phyloP scores from a whole-genome alignment of 257 asterid species.

The Solanum sejunctum region DNA sequence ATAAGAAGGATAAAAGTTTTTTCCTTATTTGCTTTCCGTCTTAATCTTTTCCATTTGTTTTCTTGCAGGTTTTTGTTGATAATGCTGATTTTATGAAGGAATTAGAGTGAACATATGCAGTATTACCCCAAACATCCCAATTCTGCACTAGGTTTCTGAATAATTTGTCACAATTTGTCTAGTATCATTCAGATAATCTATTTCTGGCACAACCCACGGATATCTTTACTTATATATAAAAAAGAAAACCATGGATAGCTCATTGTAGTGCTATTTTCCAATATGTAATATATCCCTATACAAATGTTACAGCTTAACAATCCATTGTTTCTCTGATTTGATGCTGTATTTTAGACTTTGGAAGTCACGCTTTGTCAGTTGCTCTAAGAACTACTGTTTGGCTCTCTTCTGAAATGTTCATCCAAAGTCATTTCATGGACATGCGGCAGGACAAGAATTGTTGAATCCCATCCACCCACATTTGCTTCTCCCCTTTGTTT shows the following conservation, averaged over 20 bases:
- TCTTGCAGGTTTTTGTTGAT: constrained; percentile 40
- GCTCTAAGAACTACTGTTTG: background rate
- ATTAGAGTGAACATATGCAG: constrained; percentile 14
- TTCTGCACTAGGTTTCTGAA: background rate
- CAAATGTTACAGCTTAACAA: background rate
- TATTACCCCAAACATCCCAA: background rate
- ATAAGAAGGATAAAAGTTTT: background rate
- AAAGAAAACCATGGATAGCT: background rate
- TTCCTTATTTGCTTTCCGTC: background rate
- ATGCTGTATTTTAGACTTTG: background rate
- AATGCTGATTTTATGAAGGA: constrained; percentile 39
- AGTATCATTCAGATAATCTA: background rate
- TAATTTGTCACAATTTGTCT: background rate
- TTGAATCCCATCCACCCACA: constrained; percentile 82
- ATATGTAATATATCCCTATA: background rate
- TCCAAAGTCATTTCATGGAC: constrained; percentile 11
- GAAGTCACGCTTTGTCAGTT: background rate
- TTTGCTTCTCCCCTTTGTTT: constrained; percentile 49
- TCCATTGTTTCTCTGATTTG: background rate
- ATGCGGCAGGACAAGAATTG: constrained; percentile 49
- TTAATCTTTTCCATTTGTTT: background rate
- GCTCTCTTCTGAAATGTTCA: background rate
- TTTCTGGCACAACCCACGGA: background rate
- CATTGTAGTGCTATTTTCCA: background rate
- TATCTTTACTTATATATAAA: background rate